Conservation (phyloP, 2,329 filamentous ascomycete species). For the Byssochlamys sp. region DNA sequence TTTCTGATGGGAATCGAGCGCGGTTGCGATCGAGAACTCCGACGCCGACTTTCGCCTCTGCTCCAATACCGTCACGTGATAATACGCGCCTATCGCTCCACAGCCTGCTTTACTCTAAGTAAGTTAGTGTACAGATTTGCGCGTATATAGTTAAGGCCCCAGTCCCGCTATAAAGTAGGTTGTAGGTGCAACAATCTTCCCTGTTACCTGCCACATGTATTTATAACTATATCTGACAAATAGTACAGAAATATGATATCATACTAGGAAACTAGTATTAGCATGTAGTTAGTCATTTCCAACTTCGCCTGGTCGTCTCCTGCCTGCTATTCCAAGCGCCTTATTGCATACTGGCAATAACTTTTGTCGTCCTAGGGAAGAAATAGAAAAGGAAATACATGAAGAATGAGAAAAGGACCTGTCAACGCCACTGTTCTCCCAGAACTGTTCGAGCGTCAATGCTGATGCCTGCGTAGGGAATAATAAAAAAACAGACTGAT, state of each 20-base stretch:
- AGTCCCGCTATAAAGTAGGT: too few species aligned
- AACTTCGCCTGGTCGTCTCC: neutral
- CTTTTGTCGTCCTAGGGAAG: neutral
- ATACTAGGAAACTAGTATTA: neutral
- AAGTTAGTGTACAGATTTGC: too few species aligned
- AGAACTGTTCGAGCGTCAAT: too few species aligned
- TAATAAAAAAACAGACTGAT: too few species aligned
- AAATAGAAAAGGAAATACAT: neutral
- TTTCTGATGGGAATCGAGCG: neutral
- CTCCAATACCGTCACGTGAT: neutral
- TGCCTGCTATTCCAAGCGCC: neutral
- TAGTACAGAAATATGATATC: neutral
- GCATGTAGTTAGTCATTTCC: neutral
- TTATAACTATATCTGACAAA: neutral
- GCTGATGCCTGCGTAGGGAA: too few species aligned
- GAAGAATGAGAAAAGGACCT: neutral
- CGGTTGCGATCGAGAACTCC: neutral
- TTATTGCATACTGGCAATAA: neutral
- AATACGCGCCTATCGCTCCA: neutral
- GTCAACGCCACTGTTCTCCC: neutral
- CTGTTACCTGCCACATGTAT: neutral
- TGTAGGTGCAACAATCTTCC: neutral
- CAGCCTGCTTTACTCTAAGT: neutral
- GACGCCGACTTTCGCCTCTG: neutral
- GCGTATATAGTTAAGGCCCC: too few species aligned